Conservation (phyloP, 2,329 filamentous ascomycete genomes). For the Colletotrichum agaves region DNA sequence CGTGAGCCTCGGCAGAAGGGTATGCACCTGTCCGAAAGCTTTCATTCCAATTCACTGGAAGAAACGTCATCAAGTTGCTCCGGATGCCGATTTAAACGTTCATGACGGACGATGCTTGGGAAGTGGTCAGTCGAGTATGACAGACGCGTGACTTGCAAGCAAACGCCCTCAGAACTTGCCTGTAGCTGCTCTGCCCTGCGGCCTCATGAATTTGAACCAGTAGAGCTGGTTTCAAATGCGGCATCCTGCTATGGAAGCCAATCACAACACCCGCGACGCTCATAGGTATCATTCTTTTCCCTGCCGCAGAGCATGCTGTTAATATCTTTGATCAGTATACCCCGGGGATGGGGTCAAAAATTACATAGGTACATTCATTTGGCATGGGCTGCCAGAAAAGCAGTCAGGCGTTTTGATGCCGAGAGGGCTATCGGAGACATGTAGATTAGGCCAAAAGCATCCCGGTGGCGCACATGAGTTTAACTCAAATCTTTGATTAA, state of each 20-base stretch:
- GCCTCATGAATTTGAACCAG: neutral
- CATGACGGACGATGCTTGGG: slow-evolving; percentile 16
- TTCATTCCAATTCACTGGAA: neutral
- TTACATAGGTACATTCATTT: slow-evolving; percentile 16
- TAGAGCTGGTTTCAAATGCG: neutral
- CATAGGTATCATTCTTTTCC: slow-evolving; percentile 11
- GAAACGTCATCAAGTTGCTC: neutral
- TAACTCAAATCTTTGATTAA: slow-evolving; percentile 69
- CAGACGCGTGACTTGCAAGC: slow-evolving; percentile 29
- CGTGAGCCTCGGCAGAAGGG: neutral
- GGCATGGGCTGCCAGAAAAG: neutral
- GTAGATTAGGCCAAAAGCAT: slow-evolving; percentile 35
- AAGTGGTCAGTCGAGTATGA: slow-evolving; percentile 24
- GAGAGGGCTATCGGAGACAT: slow-evolving; percentile 24
- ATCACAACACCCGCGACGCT: neutral
- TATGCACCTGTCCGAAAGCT: neutral
- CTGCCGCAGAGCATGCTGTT: slow-evolving; percentile 12
- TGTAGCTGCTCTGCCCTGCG: neutral
- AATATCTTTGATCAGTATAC: neutral
- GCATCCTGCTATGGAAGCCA: neutral
- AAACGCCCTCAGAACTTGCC: neutral
- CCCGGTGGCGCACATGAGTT: slow-evolving; percentile 38
- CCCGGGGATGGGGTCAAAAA: neutral
- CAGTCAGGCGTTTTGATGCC: slow-evolving; percentile 28
- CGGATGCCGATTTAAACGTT: neutral